These are phyloP conservation scores for Capsicum chinense DNA, from an alignment of 257 asterid species.

Conservation along the genomic window DNA sequence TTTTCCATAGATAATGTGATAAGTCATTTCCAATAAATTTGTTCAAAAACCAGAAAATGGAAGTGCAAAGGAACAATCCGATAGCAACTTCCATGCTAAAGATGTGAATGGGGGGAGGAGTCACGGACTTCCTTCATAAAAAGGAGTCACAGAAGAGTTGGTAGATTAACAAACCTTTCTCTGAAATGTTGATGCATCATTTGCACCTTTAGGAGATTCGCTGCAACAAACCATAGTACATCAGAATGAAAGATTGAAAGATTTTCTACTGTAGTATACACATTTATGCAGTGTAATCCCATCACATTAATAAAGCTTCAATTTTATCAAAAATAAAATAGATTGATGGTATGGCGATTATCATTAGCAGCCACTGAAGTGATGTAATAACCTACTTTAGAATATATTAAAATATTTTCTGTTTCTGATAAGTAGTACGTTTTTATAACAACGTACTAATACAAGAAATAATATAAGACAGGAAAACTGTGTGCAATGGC, in stretches of 20 bases:
- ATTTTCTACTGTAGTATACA: neutral
- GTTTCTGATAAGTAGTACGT: too few species aligned
- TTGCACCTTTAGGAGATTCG: constrained; percentile 98
- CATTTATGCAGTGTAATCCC: neutral
- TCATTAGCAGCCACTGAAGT: too few species aligned
- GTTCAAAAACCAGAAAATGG: neutral
- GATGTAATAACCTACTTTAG: too few species aligned
- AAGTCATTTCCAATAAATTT: neutral
- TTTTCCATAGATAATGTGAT: neutral
- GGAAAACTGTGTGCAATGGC: too few species aligned
- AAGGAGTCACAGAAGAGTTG: constrained; percentile 15
- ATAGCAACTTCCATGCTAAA: neutral
- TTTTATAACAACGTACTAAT: too few species aligned
- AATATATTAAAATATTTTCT: too few species aligned
- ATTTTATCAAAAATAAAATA: neutral
- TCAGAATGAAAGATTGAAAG: constrained; percentile 21
- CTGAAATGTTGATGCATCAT: constrained; percentile 97
- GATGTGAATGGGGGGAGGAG: neutral
- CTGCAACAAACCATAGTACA: constrained; percentile 51
- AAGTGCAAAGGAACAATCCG: constrained; percentile 19
- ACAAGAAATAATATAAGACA: too few species aligned
- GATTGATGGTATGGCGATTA: constrained; percentile 17
- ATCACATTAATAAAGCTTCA: neutral
- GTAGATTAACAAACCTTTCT: constrained; percentile 74
- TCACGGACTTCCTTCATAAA: neutral